A percentile compares a stretch with the other conserved stretches of the same genome.
Evolutionary conservation across 2,329 filamentous ascomycete genomes (phyloP).

Genomic region (Diaporthe batatas): DNA sequence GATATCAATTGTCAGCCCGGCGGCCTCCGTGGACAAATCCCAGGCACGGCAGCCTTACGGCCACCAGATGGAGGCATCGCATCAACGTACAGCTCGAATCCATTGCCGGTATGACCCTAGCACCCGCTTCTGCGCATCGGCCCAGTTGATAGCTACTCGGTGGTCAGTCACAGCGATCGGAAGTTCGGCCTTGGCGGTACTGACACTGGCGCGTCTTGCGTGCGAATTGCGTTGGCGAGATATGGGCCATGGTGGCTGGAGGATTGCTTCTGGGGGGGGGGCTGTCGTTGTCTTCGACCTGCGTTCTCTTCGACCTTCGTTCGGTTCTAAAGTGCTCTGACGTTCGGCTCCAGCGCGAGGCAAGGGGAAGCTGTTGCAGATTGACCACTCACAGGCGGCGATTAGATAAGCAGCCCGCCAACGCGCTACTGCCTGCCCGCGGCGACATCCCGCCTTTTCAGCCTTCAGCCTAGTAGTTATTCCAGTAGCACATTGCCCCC

Average conservation of each 20-base stretch:
- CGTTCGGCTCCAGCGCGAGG: constrained; percentile 23
- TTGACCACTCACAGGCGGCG: constrained; percentile 42
- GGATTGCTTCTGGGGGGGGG: constrained; percentile 51
- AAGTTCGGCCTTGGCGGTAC: constrained; percentile 50
- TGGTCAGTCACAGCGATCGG: constrained; percentile 52
- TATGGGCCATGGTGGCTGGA: constrained; percentile 75
- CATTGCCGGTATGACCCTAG: constrained; percentile 93
- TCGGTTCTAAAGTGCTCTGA: constrained; percentile 38
- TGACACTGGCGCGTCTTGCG: constrained; percentile 83
- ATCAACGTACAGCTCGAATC: constrained; percentile 87
- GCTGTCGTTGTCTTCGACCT: constrained; percentile 50
- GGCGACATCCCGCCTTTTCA: constrained; percentile 1
- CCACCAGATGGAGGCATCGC: constrained; percentile 27
- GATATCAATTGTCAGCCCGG: constrained; percentile 31
- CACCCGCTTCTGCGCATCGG: constrained; percentile 88
- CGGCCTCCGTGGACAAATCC: neutral
- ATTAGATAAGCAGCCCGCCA: constrained; percentile 34
- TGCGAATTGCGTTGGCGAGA: constrained; percentile 93
- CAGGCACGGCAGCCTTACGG: neutral
- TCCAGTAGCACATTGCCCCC: neutral
- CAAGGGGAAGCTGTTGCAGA: constrained; percentile 29
- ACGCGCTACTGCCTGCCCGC: constrained; percentile 19
- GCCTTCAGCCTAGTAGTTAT: constrained; percentile 33
- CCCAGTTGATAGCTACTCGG: constrained; percentile 83
- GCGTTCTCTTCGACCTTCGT: constrained; percentile 49